These are phyloP conservation scores for Centella asiatica DNA, from an alignment of 129 eudicot species.

Conservation along the genomic window DNA sequence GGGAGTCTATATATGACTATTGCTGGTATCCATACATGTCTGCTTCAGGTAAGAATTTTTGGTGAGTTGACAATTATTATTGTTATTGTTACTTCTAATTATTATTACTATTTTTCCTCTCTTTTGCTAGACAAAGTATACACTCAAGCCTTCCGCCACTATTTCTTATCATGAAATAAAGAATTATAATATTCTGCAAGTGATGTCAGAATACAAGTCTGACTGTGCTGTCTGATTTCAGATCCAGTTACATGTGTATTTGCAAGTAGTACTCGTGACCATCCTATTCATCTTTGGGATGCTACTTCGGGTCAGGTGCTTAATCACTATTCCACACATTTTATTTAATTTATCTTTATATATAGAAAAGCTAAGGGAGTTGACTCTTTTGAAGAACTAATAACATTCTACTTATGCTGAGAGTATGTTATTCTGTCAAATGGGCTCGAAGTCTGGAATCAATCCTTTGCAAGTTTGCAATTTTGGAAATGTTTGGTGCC, in stretches of 20 bases:
- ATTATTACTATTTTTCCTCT: too few relatives aligned
- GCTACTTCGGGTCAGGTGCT: constrained; percentile 81
- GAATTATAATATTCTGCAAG: neutral
- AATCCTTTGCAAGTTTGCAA: too few relatives aligned
- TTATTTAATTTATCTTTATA: too few relatives aligned
- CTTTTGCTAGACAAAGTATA: neutral
- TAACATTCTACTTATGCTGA: neutral
- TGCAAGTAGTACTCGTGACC: constrained; percentile 90
- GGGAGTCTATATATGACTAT: constrained; percentile 87
- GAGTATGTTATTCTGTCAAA: neutral
- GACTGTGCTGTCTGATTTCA: constrained; percentile 21
- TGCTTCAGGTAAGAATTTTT: constrained; percentile 50
- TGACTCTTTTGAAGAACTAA: neutral
- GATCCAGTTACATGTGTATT: constrained; percentile 83
- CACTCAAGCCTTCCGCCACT: neutral
- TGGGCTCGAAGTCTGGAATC: too few relatives aligned
- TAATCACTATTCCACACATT: neutral
- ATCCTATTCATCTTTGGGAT: constrained; percentile 98
- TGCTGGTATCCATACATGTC: constrained; percentile 97
- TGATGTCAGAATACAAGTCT: neutral
- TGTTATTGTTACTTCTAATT: too few relatives aligned
- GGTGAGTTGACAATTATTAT: neutral
- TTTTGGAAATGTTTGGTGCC: too few relatives aligned
- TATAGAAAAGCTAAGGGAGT: neutral
- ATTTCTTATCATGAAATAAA: neutral